Evolutionary conservation across 2,329 filamentous ascomycete species (phyloP).

Genomic region (Colletotrichum zoysiae): DNA sequence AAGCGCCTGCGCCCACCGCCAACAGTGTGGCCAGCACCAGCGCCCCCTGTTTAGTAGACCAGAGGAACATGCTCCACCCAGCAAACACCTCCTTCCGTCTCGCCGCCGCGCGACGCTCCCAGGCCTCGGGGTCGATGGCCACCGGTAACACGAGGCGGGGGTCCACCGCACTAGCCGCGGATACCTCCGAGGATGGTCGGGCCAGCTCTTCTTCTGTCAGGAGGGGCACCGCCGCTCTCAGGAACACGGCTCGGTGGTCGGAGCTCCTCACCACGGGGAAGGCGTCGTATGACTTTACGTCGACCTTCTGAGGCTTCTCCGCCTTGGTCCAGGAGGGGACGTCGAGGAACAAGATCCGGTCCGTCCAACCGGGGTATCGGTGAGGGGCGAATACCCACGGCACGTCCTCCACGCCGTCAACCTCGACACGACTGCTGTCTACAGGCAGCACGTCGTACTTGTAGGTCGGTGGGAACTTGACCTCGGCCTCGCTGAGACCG

Average conservation of each 20-base stretch:
- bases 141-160: slow-evolving; percentile 62
- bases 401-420: slow-evolving; percentile 49
- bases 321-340: slow-evolving; percentile 64
- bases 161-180: slow-evolving; percentile 47
- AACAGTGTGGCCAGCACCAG: slow-evolving; percentile 59
- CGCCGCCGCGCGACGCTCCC: slow-evolving; percentile 63
- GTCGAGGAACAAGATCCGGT: slow-evolving; percentile 85
- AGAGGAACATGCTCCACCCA: slow-evolving; percentile 68
- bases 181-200: slow-evolving; percentile 46
- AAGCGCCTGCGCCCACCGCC: slow-evolving; percentile 57
- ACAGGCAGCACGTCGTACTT: slow-evolving; percentile 75
- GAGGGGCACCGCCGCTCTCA: slow-evolving; percentile 77
- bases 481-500: slow-evolving; percentile 78
- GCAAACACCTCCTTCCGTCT: slow-evolving; percentile 61
- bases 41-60: slow-evolving; percentile 65
- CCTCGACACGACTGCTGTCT: slow-evolving; percentile 43
- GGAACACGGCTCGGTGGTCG: slow-evolving; percentile 87
- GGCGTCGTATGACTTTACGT: slow-evolving; percentile 77
- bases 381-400: slow-evolving; percentile 82
- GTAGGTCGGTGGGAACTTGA: slow-evolving; percentile 92
- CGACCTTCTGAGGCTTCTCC: slow-evolving; percentile 51
- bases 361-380: slow-evolving; percentile 93
- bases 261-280: slow-evolving; percentile 85
- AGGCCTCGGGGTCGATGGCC: slow-evolving; percentile 66
- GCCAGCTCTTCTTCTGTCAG: slow-evolving; percentile 56